Base-by-base conservation (phyloP, 2,329 filamentous ascomycete genomes). In the Sarocladium kiliense region DNA sequence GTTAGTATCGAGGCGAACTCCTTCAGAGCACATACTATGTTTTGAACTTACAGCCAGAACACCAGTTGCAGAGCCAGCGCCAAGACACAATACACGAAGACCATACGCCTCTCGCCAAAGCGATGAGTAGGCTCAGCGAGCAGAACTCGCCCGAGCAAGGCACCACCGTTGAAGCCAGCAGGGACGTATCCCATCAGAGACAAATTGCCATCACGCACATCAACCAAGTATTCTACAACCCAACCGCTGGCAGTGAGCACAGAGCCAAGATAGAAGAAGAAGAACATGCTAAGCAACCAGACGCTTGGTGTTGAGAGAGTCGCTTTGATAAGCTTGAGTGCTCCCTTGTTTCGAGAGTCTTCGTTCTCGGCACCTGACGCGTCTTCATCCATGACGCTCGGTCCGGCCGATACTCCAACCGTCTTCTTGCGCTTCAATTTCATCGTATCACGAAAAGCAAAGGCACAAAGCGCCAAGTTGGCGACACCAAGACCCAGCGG, bases 201-300 rank as follows among this genome's bases (percentile, higher is more conserved):
- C 0, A 87, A 68, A 1, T 79, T 70, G 0, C 82, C 83, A 2
- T 78, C 69, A 0, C 84, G 78, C n/a, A 82, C 80, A 2, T 76
- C 74, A 6, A 86, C 78, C 2, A 87, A 73, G 55, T 83, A 87
- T 59, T 86, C 81, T 2, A 87, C 83, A 0, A 86, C 77, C 84
- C 83, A 87, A 1, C 84, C 82, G 57, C 71, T 66, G 0, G 81
- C 77, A 0, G 83, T 86, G 2, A 84, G 75, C 1, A 63, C 65
- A 0, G 75, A 77, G 0, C 84, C 84, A 0, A 87, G 70, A 53
- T 80, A 79, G 64, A 86, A 85, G 68, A 86, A 86, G 68, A 81
- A 87, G 65, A 84, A 86, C 2, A 84, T 54, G 50, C 81, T 82
- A 2, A 87, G 63, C 0, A 84, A 64, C 79, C 82, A 86, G 3